phyloP scores from a whole-genome alignment of 1,284 basidiomycete species.

The Cryptococcus wingfieldii region DNA sequence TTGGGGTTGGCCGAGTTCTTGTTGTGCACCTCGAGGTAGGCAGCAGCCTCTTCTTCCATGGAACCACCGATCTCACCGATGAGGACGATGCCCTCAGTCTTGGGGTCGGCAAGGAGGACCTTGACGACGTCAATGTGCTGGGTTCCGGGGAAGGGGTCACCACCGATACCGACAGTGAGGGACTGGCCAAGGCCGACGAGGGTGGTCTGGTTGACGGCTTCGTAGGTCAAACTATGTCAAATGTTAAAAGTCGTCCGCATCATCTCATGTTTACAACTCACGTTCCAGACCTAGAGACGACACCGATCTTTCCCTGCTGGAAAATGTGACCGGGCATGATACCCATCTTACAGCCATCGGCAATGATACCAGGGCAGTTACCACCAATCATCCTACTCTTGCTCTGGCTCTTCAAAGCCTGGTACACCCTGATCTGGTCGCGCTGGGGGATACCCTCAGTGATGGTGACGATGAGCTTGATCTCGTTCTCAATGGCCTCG shows the following conservation, averaged over 20 bases:
- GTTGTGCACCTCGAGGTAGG: constrained; percentile 90
- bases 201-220: constrained; percentile 65
- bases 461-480: constrained; percentile 91
- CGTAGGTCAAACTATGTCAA: constrained; percentile 43
- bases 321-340: constrained; percentile 99
- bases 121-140: constrained; percentile 95
- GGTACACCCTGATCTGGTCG: constrained; percentile 90
- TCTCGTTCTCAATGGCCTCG: constrained; percentile 95
- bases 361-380: constrained; percentile 98
- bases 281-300: constrained; percentile 95
- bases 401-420: constrained; percentile 89
- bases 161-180: constrained; percentile 94
- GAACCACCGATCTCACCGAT: constrained; percentile 99
- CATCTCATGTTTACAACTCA: constrained; percentile 17
- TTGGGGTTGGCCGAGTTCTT: constrained; percentile 81
- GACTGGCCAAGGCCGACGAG: constrained; percentile 94
- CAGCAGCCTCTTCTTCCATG: constrained; percentile 99
- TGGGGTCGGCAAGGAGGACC: constrained; percentile 88
- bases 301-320: constrained; percentile 89
- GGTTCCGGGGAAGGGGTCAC: constrained; percentile 87
- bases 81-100: constrained; percentile 91
- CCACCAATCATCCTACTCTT: constrained; percentile 86
- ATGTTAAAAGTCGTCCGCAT: neutral
- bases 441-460: constrained; percentile 96
- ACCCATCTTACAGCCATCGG: constrained; percentile 98